Evolutionary conservation across 208 protist species (phyloP).

Genomic region (Trypanosoma rangeli): DNA sequence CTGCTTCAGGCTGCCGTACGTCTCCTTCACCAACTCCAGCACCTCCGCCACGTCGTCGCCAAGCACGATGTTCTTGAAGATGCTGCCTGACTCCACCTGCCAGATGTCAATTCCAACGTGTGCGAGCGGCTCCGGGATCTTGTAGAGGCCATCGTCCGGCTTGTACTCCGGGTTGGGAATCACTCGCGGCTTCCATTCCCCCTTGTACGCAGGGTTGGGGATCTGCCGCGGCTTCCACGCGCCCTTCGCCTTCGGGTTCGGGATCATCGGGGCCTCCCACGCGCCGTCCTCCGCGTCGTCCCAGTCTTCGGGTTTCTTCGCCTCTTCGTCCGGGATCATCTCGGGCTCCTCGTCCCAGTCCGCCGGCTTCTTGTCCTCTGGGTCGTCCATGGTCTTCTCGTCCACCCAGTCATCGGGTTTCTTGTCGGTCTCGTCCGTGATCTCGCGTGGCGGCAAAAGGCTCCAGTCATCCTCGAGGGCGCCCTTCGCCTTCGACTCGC

Average conservation of each 20-base stretch:
- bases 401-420: constrained; percentile 93
- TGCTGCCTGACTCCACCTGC: constrained; percentile 95
- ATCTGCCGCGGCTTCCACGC: constrained; percentile 87
- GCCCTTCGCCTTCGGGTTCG: constrained; percentile 90
- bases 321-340: constrained; percentile 88
- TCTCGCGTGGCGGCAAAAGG: constrained; percentile 83
- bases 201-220: constrained; percentile 95
- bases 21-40: constrained; percentile 39
- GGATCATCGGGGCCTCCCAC: constrained; percentile 84
- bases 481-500: constrained; percentile 56
- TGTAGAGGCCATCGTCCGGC: constrained; percentile 75
- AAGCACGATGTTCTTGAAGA: constrained; percentile 97
- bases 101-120: constrained; percentile 94
- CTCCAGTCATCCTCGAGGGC: constrained; percentile 89
- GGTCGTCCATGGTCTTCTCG: constrained; percentile 72
- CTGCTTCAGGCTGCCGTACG: constrained; percentile 28
- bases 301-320: constrained; percentile 92
- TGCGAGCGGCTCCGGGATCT: constrained; percentile 52
- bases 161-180: constrained; percentile 93
- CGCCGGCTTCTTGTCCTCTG: constrained; percentile 87
- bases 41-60: constrained; percentile 88
- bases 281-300: constrained; percentile 88
- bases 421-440: constrained; percentile 70
- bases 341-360: constrained; percentile 86
- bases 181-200: constrained; percentile 82